Evolutionary conservation across 371 early-diverging fungal species (phyloP).

Genomic region (Chytridium lagenaria): DNA sequence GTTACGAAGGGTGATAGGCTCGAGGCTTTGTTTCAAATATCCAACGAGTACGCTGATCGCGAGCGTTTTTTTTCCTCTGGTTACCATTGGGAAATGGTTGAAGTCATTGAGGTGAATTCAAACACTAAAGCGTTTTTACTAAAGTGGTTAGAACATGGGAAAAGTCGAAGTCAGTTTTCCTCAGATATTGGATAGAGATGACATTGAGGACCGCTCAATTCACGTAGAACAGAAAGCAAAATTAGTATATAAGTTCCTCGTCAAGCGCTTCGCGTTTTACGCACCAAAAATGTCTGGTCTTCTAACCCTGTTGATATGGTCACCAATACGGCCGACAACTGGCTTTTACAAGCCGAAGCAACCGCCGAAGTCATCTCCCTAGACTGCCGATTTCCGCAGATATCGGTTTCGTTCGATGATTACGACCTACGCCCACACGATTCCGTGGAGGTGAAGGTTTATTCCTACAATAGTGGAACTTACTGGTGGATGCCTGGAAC

Average conservation of each 20-base stretch:
- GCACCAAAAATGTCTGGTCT: neutral
- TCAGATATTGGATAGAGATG: neutral
- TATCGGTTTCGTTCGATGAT: neutral
- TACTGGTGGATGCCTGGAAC: conserved; percentile 15
- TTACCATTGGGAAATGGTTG: neutral
- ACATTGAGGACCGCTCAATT: neutral
- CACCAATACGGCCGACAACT: neutral
- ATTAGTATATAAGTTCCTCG: neutral
- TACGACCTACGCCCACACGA: neutral
- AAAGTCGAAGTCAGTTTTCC: neutral
- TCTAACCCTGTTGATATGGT: neutral
- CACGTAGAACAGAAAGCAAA: neutral
- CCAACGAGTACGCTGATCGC: neutral
- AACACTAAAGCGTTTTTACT: too few species aligned
- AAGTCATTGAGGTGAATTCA: neutral
- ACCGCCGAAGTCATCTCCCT: neutral
- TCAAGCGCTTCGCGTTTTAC: neutral
- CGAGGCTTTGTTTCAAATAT: conserved; percentile 2
- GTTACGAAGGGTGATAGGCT: neutral
- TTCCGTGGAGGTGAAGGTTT: neutral
- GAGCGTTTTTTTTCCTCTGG: neutral
- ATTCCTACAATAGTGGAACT: neutral
- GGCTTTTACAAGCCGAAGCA: conserved; percentile 1
- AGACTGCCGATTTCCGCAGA: neutral
- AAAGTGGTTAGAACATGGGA: neutral